These are phyloP conservation scores for Geotrichum fermentans DNA, from an alignment of 1,139 yeast genomes.

Conservation along the genomic window DNA sequence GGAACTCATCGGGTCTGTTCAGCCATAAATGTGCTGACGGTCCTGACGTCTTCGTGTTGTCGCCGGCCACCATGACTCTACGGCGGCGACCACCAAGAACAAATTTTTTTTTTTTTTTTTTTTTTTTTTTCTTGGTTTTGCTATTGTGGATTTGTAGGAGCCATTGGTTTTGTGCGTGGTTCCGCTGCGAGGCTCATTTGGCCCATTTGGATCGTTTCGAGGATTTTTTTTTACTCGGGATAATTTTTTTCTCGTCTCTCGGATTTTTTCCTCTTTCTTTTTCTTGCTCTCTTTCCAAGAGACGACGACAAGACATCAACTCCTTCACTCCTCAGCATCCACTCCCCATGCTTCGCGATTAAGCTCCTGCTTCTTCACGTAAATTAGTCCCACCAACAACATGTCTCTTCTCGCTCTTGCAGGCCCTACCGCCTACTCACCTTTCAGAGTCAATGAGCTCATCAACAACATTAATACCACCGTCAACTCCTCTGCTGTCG, in stretches of 20 bases:
- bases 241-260: neutral
- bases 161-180: too few relatives aligned
- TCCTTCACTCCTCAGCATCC: neutral
- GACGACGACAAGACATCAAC: neutral
- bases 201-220: too few relatives aligned
- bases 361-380: neutral
- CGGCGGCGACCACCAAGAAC: too few relatives aligned
- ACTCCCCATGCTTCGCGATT: neutral
- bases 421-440: conserved; percentile 88
- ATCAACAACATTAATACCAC: conserved; percentile 66
- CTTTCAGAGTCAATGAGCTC: conserved; percentile 73
- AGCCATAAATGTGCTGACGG: too few relatives aligned
- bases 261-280: conserved; percentile 6
- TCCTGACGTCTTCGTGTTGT: too few relatives aligned
- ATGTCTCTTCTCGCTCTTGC: conserved; percentile 55
- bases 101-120: too few relatives aligned
- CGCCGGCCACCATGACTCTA: too few relatives aligned
- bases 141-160: too few relatives aligned
- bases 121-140: too few relatives aligned
- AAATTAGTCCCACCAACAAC: neutral
- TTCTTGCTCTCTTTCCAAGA: conserved; percentile 8
- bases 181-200: too few relatives aligned
- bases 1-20: too few relatives aligned
- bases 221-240: neutral
- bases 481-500: conserved; percentile 61